Base-by-base conservation (phyloP, 495 filamentous ascomycete species). In the Annulohypoxylon bovei region DNA sequence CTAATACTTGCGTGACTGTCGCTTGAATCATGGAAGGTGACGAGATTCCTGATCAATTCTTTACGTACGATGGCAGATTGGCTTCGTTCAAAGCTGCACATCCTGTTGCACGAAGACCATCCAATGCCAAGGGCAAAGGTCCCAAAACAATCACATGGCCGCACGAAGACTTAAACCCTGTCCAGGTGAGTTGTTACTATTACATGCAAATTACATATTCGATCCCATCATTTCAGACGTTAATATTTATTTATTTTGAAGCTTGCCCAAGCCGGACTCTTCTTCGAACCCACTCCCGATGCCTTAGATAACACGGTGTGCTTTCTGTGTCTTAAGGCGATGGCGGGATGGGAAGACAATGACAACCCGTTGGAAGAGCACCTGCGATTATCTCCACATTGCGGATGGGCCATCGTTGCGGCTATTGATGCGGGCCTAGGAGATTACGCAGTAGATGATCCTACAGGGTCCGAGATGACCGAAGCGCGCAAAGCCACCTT, bases 211-310 rank as follows among this genome's bases (percentile, higher is more conserved):
- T 23, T 25, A 33, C 14, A 37, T 7, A 32, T 33, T 18, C 4
- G 65, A 68, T 53, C 4, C 0, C 20, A 6, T n/a, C 3, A 5
- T 14, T 63, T 73, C 46, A 30, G 18, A 6, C 59, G 52, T 57
- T 37, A 23, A 55, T 1, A 42, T 33, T 72, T 71, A 59, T 68
- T 16, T 28, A 0, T 1, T 1, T 18, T 54, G 6, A 42, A 96
- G 92, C 88, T 98, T 73, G 95, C 95, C 6, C 86, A 87, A 71
- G 95, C 95, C 63, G 95, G 95, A 7, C 96, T 99, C 80, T 93
- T 88, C 82, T 99, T 91, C 79, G 86, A 90, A 53, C 95, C 95
- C 5, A 86, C 87, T 28, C 83, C 87, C 25, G 83, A 84, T 14
- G 90, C 86, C 68, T 90, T 90, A 7, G 95, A 99, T 77, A 99